A percentile compares a stretch with the other conserved stretches of the same genome.
Conservation (phyloP, 768 basidiomycete genomes). For the Amanita exitialis region DNA sequence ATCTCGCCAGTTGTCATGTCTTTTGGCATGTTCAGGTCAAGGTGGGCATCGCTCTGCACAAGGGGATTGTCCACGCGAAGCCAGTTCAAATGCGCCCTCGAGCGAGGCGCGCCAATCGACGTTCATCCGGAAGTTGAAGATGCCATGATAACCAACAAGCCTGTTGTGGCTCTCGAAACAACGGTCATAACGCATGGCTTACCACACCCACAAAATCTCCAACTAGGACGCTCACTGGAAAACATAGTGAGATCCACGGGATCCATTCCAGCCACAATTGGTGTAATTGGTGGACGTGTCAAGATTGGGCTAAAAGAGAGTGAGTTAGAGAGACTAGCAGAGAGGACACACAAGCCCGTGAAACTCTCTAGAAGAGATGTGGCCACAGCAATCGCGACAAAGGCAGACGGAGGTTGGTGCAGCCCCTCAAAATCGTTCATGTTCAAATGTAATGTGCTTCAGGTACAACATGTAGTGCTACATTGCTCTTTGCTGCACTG, state of each 20-base stretch:
- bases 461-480: slow-evolving; percentile 67
- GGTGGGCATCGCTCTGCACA: neutral
- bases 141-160: slow-evolving; percentile 51
- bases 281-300: slow-evolving; percentile 70
- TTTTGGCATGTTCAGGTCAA: neutral
- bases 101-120: slow-evolving; percentile 38
- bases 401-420: slow-evolving; percentile 59
- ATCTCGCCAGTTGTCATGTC: neutral
- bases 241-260: slow-evolving; percentile 62
- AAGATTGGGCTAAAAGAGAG: slow-evolving; percentile 68
- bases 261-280: slow-evolving; percentile 87
- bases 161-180: slow-evolving; percentile 88
- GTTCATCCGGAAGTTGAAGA: slow-evolving; percentile 78
- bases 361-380: slow-evolving; percentile 81
- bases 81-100: slow-evolving; percentile 5
- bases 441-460: slow-evolving; percentile 10
- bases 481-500: slow-evolving; percentile 63
- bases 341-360: slow-evolving; percentile 31
- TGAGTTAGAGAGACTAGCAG: slow-evolving; percentile 65
- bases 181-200: slow-evolving; percentile 91
- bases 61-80: neutral
- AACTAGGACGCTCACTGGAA: slow-evolving; percentile 66
- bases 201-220: slow-evolving; percentile 69
- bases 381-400: slow-evolving; percentile 57
- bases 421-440: neutral